Evolutionary conservation across 2,329 filamentous ascomycete genomes (phyloP).

Genomic region (Parastagonospora nodorum): DNA sequence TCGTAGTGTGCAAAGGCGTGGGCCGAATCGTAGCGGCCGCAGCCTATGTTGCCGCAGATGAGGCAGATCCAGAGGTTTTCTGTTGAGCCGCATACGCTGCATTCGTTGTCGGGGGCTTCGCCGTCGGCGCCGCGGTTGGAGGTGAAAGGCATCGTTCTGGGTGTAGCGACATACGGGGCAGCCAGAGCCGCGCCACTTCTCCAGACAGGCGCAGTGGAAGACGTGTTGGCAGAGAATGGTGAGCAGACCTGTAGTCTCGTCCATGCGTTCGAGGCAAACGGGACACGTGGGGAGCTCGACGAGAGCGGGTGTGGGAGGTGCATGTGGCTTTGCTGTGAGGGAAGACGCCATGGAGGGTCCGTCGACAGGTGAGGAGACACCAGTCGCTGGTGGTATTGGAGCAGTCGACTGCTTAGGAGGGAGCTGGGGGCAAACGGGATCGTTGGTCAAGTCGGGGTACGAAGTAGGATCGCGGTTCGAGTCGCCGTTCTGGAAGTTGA

Average conservation of each 20-base stretch:
- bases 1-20: conserved; percentile 95
- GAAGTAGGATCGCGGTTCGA: conserved; percentile 51
- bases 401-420: conserved; percentile 42
- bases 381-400: conserved; percentile 35
- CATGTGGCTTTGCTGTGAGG: conserved; percentile 65
- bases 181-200: conserved; percentile 93
- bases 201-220: conserved; percentile 93
- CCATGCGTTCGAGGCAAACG: conserved; percentile 96
- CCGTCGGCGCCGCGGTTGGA: conserved; percentile 37
- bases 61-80: conserved; percentile 94
- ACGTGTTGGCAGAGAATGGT: conserved; percentile 98
- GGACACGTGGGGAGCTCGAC: conserved; percentile 94
- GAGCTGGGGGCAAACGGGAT: conserved; percentile 68
- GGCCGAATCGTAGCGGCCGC: conserved; percentile 90
- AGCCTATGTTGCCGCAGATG: conserved; percentile 90
- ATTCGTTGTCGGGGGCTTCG: conserved; percentile 68
- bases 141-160: conserved; percentile 58
- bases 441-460: conserved; percentile 66
- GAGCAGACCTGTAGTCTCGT: conserved; percentile 91
- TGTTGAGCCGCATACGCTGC: conserved; percentile 77
- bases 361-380: conserved; percentile 41
- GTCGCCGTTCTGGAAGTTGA: conserved; percentile 75
- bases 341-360: conserved; percentile 47
- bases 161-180: conserved; percentile 96
- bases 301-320: conserved; percentile 79